phyloP scores from a whole-genome alignment of 768 basidiomycete species.

The Lactarius akahatsu region DNA sequence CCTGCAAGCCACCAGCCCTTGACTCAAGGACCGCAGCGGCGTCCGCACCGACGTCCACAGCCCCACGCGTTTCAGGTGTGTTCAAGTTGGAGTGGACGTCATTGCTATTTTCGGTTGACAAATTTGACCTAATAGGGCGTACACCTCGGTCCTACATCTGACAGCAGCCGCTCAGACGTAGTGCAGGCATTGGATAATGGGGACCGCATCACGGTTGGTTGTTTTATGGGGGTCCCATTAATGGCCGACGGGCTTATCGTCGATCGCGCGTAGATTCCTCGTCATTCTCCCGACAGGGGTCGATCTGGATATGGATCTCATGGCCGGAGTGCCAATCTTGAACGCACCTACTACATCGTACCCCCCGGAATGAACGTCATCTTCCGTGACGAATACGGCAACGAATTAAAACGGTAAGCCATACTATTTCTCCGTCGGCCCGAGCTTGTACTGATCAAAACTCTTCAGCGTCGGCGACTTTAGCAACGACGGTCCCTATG shows the following conservation, averaged over 20 bases:
- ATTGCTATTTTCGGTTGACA: conserved; percentile 11
- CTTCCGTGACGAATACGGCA: conserved; percentile 28
- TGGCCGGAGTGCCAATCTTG: background rate
- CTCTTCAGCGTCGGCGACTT: conserved; percentile 29
- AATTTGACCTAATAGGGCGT: conserved; percentile 6
- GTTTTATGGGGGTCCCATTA: background rate
- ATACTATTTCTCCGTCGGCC: background rate
- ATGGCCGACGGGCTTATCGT: background rate
- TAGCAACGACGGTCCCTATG: conserved; percentile 1
- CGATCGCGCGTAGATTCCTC: conserved; percentile 21
- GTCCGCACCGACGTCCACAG: conserved; percentile 13
- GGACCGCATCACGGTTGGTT: conserved; percentile 22
- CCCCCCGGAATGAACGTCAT: conserved; percentile 31
- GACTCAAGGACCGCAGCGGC: background rate
- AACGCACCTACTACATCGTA: conserved; percentile 29
- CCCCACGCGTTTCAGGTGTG: conserved; percentile 15
- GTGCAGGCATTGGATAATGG: conserved; percentile 26
- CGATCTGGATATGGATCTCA: conserved; percentile 5
- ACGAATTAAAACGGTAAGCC: conserved; percentile 26
- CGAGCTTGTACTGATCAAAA: background rate
- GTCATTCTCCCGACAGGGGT: conserved; percentile 13
- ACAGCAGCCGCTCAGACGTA: conserved; percentile 25
- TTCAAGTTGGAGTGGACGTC: background rate
- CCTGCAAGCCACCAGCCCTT: conserved; percentile 1
- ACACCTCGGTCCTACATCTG: conserved; percentile 10